A percentile compares a stretch with the other conserved stretches of the same genome.
These are phyloP conservation scores for Creolimax fragrantissima DNA, from an alignment of 78 protist genomes.

Conservation along the genomic window DNA sequence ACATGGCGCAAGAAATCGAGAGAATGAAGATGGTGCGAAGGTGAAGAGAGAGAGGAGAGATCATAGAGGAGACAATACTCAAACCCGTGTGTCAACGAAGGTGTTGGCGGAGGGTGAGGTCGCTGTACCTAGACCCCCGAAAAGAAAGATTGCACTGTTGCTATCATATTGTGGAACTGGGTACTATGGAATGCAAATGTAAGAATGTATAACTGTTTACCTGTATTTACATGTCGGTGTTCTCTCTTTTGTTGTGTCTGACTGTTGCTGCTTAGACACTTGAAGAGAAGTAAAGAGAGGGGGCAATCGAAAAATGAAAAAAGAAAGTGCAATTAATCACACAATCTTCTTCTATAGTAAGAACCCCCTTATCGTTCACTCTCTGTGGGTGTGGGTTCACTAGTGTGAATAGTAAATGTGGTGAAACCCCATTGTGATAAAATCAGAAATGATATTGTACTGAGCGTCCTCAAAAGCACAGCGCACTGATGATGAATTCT, in stretches of 20 bases:
- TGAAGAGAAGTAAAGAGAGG: neutral
- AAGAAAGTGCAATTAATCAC: too few species aligned
- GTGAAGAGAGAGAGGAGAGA: neutral
- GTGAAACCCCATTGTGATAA: too few species aligned
- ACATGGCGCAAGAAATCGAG: neutral
- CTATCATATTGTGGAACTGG: neutral
- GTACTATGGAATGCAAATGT: slow-evolving; percentile 19
- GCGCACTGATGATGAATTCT: too few species aligned
- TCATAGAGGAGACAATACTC: neutral
- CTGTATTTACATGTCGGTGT: neutral
- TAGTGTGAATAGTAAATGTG: too few species aligned
- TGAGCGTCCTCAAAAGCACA: too few species aligned
- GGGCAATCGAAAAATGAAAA: too few species aligned
- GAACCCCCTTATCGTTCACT: too few species aligned
- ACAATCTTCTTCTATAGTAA: too few species aligned
- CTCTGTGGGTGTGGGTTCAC: too few species aligned
- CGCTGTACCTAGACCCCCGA: neutral
- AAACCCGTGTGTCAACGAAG: neutral
- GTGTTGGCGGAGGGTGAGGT: neutral
- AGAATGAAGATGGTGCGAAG: neutral
- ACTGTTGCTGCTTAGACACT: too few species aligned
- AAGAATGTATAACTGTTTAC: neutral
- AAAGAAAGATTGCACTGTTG: neutral
- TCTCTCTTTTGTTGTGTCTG: neutral
- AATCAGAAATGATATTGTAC: too few species aligned